Percentiles rank a stretch among this genome's conserved stretches.
phyloP scores from a whole-genome alignment of 2,329 filamentous ascomycete genomes.

The Sporothrix humicola region DNA sequence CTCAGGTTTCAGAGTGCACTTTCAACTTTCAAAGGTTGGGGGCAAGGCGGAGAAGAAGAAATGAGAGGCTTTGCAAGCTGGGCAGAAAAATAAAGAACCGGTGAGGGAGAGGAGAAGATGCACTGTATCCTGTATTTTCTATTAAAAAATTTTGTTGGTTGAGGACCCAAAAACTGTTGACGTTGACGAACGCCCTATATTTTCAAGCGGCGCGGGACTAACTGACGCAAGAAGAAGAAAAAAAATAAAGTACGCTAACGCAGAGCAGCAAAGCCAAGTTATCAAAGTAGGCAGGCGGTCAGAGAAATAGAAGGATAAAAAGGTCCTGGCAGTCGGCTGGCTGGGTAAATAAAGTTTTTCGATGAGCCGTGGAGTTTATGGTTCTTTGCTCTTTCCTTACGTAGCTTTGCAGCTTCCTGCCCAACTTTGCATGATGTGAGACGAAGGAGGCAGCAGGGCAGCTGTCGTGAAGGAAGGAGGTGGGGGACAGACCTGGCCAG shows the following conservation, averaged over 20 bases:
- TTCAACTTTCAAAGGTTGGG: neutral
- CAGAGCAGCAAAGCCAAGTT: constrained; percentile 9
- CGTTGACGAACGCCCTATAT: constrained; percentile 22
- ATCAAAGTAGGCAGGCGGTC: constrained; percentile 3
- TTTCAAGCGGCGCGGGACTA: constrained; percentile 12
- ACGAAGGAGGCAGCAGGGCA: neutral
- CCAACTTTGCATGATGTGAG: neutral
- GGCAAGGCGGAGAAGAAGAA: neutral
- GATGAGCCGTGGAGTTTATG: neutral
- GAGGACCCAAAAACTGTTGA: constrained; percentile 30
- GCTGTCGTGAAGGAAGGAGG: neutral
- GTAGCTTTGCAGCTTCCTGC: neutral
- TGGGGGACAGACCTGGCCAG: constrained; percentile 13
- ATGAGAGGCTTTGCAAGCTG: neutral
- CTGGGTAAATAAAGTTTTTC: constrained; percentile 19
- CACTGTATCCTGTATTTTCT: constrained; percentile 22
- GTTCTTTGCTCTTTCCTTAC: neutral
- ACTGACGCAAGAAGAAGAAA: constrained; percentile 23
- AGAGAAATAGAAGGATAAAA: neutral
- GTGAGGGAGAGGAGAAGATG: constrained; percentile 15
- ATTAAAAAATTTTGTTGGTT: neutral
- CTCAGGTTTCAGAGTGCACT: constrained; percentile 9
- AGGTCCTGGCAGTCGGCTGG: neutral
- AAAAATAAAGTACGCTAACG: constrained; percentile 15
- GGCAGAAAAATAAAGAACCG: constrained; percentile 13